Evolutionary conservation across 2,329 filamentous ascomycete genomes (phyloP), one percentile per base, ranked within the genome.

Genomic region (Coniochaeta sp.): DNA sequence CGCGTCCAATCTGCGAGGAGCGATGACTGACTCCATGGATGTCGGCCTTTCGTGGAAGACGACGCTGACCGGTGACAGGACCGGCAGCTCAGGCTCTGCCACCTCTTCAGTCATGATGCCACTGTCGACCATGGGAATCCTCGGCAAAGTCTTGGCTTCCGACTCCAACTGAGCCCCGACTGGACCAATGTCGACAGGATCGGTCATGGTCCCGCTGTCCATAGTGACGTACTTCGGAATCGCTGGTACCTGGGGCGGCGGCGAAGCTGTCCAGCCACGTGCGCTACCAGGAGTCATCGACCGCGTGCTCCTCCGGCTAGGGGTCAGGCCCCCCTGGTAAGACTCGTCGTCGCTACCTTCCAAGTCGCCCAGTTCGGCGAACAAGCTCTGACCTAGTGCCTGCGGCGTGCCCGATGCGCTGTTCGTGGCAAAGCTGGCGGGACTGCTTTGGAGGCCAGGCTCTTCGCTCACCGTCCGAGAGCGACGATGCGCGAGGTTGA

Each of bases 291-390:
- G 81, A 6, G 81, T 83, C 50, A 73, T 66, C 19, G 75, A 79
- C 50, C 78, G 78, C 24, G 74, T 67, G 61, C 77, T 78, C 50
- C 75, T 72, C 40, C 78, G 77, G 63, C 79, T 82, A 28, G 85
- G 85, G 32, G 84, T 87, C 28, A 76, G 81, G 19, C 78, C 79
- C 17, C 78, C 79, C 9, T 56, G 28, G 32, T 59, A 78, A 59
- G 89, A 87, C 63, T 89, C 88, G 62, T 91, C 89, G 30, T 56
- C 54, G 65, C 89, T 88, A 64, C 86, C 85, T 62, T 85, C 88
- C 50, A 97, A 78, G 65, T 91, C 90, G 58, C 89, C 91, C 47
- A 99, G 82, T 73, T 99, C 95, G 44, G 92, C 92, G 71, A 95
- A 96, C 57, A 99, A 79, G 69, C 89, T 98, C 77, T 96, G 90